These are phyloP conservation scores for Astraeus odoratus DNA, from an alignment of 768 basidiomycete genomes.

Conservation along the genomic window DNA sequence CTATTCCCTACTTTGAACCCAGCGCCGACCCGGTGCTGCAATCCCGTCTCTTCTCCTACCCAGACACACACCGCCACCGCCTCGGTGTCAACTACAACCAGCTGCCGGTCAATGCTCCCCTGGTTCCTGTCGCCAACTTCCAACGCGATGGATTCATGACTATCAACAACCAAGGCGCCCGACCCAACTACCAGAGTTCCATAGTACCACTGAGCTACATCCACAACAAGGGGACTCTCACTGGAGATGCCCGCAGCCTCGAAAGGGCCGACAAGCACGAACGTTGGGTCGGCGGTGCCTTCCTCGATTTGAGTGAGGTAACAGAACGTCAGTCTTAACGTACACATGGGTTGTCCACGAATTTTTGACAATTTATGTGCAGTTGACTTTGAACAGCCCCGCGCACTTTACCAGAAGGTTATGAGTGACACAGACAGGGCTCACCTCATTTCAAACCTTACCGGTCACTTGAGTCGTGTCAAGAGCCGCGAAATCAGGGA, in stretches of 20 bases:
- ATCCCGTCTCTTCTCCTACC: constrained; percentile 92
- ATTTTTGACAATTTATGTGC: background rate
- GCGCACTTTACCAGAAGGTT: constrained; percentile 61
- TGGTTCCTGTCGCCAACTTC: constrained; percentile 78
- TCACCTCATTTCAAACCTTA: constrained; percentile 61
- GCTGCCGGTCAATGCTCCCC: constrained; percentile 80
- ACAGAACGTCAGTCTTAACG: constrained; percentile 59
- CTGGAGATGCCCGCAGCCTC: constrained; percentile 34
- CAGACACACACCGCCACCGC: constrained; percentile 81
- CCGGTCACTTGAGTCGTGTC: constrained; percentile 53
- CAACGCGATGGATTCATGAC: constrained; percentile 76
- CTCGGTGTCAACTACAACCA: constrained; percentile 79
- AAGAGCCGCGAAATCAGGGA: constrained; percentile 56
- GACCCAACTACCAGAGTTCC: constrained; percentile 84
- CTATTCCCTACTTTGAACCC: constrained; percentile 83
- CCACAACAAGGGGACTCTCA: constrained; percentile 38
- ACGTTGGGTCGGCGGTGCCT: constrained; percentile 65
- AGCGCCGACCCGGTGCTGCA: constrained; percentile 91
- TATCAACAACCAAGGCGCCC: constrained; percentile 71
- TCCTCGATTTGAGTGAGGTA: constrained; percentile 62
- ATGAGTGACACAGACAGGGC: constrained; percentile 53
- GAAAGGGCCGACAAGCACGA: constrained; percentile 52
- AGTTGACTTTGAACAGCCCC: constrained; percentile 87
- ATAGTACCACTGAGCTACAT: constrained; percentile 67
- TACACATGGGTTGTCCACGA: background rate